These are phyloP conservation scores for Globisporangium camurandrum DNA, from an alignment of 352 stramenopile species.

Conservation along the genomic window DNA sequence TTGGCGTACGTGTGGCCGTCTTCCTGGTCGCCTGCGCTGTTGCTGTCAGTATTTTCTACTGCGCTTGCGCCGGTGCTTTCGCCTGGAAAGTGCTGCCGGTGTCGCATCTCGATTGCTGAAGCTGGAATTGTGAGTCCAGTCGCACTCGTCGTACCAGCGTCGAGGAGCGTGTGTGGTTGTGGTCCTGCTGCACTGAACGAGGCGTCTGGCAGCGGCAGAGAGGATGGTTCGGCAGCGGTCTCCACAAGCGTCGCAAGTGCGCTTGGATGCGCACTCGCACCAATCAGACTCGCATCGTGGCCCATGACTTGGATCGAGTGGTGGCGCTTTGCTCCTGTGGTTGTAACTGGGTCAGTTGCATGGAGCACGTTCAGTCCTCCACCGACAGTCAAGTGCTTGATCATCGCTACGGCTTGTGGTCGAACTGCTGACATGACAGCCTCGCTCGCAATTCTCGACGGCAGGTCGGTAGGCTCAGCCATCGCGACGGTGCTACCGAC, in stretches of 20 bases:
- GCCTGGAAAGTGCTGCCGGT: not conserved
- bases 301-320: slow-evolving; percentile 5
- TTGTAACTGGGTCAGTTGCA: not conserved
- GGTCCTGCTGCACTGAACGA: no score
- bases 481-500: not conserved
- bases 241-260: not conserved
- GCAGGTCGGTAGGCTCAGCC: not conserved
- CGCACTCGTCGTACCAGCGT: not conserved
- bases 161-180: no score
- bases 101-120: not conserved
- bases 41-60: not conserved
- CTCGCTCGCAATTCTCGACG: slow-evolving; percentile 1
- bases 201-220: not conserved
- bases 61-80: not conserved
- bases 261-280: not conserved
- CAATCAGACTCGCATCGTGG: no score
- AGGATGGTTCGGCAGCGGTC: not conserved
- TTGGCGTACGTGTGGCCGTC: slow-evolving; percentile 10
- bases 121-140: not conserved
- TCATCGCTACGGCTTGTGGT: not conserved
- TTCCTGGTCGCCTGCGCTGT: not conserved
- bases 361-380: not conserved
- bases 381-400: not conserved
- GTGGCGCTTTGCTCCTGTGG: not conserved
- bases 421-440: not conserved